These are phyloP conservation scores for Ceratobasidium sp. DNA, from an alignment of 1,284 basidiomycete genomes.

Conservation along the genomic window DNA sequence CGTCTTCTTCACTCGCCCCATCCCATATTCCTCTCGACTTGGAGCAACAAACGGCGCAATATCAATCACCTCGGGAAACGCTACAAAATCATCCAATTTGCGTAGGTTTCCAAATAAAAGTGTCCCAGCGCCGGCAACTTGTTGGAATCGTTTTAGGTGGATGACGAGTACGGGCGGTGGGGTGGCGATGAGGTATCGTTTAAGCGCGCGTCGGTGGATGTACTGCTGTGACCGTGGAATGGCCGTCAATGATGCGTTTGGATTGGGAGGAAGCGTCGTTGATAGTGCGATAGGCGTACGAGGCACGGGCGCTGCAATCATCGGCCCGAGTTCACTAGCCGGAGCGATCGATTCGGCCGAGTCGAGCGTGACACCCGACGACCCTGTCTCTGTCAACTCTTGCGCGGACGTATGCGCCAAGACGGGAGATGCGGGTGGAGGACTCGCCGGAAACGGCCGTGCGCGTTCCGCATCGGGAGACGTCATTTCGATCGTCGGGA, in stretches of 20 bases:
- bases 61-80: slow-evolving; percentile 89
- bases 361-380: neutral
- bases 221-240: slow-evolving; percentile 68
- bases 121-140: slow-evolving; percentile 65
- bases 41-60: slow-evolving; percentile 89
- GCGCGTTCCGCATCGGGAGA: slow-evolving; percentile 39
- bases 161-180: slow-evolving; percentile 92
- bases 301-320: slow-evolving; percentile 30
- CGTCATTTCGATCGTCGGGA: slow-evolving; percentile 43
- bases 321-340: neutral
- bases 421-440: neutral
- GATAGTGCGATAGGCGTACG: slow-evolving; percentile 38
- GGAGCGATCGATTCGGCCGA: neutral
- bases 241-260: slow-evolving; percentile 1
- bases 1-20: slow-evolving; percentile 55
- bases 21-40: slow-evolving; percentile 75
- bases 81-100: slow-evolving; percentile 89
- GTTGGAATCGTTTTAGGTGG: slow-evolving; percentile 94
- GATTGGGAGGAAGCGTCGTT: slow-evolving; percentile 45
- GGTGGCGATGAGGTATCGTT: slow-evolving; percentile 90
- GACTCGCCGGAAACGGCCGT: slow-evolving; percentile 19
- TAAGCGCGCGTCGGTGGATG: slow-evolving; percentile 86
- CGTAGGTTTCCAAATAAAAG: slow-evolving; percentile 70
- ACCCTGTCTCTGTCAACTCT: slow-evolving; percentile 1
- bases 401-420: neutral